phyloP scores from a whole-genome alignment of 805 yeast genomes.

The Wickerhamomyces queroliae region DNA sequence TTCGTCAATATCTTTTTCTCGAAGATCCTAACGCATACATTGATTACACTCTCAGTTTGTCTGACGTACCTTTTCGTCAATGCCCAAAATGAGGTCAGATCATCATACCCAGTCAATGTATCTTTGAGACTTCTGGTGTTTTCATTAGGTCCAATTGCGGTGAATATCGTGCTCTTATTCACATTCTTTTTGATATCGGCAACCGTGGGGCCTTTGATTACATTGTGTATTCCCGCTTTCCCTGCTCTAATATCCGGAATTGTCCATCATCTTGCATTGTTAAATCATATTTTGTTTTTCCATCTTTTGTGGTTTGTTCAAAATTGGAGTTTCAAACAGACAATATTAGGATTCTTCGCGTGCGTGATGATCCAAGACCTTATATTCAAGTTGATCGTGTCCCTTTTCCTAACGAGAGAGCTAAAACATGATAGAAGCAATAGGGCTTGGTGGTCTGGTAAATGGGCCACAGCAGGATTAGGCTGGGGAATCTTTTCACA shows the following conservation, averaged over 20 bases:
- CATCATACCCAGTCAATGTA: constrained; percentile 30
- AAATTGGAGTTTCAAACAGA: constrained; percentile 45
- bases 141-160: constrained; percentile 40
- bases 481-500: constrained; percentile 51
- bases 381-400: constrained; percentile 39
- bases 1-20: constrained; percentile 35
- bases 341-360: constrained; percentile 50
- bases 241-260: constrained; percentile 45
- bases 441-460: constrained; percentile 68
- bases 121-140: constrained; percentile 38
- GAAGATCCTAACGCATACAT: constrained; percentile 33
- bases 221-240: constrained; percentile 31
- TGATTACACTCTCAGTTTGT: constrained; percentile 28
- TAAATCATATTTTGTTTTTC: constrained; percentile 43
- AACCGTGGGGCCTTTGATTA: constrained; percentile 41
- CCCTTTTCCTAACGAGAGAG: constrained; percentile 48
- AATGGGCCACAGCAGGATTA: constrained; percentile 51
- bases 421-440: constrained; percentile 47
- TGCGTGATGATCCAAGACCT: constrained; percentile 42
- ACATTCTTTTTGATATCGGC: constrained; percentile 35
- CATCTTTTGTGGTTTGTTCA: constrained; percentile 52
- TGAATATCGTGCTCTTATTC: constrained; percentile 36
- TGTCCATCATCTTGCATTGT: constrained; percentile 41
- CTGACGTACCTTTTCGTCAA: constrained; percentile 49
- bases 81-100: constrained; percentile 41